These are phyloP conservation scores for Inga leiocalycina DNA, from an alignment of 306 rosid species.

Conservation along the genomic window DNA sequence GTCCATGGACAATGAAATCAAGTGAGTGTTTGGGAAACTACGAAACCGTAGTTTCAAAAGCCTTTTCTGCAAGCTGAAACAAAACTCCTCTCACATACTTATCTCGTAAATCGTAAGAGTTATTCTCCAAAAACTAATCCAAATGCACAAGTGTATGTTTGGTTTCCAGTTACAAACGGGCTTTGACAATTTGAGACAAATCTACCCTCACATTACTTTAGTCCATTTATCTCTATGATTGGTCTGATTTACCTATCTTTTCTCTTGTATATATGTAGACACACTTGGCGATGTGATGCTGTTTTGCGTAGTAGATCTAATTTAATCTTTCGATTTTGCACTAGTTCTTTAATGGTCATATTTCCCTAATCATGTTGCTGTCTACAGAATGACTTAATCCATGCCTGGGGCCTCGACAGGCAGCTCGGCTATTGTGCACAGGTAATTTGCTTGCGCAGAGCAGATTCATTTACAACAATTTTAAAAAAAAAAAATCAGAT, in stretches of 20 bases:
- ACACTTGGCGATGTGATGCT: neutral
- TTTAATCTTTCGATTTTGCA: conserved; percentile 8
- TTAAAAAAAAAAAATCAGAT: neutral
- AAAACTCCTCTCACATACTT: too few relatives aligned
- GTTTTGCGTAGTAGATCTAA: neutral
- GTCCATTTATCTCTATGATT: neutral
- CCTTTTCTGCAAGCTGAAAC: too few relatives aligned
- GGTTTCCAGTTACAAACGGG: neutral
- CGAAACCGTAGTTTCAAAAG: too few relatives aligned
- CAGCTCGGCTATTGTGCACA: conserved; percentile 94
- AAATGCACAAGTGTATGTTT: too few relatives aligned
- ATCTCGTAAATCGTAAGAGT: too few relatives aligned
- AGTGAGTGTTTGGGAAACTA: too few relatives aligned
- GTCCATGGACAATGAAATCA: too few relatives aligned
- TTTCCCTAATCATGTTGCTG: conserved; percentile 29
- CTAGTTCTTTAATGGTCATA: conserved; percentile 24
- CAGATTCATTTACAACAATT: conserved; percentile 18
- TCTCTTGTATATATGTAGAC: too few relatives aligned
- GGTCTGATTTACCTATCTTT: neutral
- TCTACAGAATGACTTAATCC: conserved; percentile 92
- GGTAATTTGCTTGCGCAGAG: conserved; percentile 46
- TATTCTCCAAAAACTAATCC: too few relatives aligned
- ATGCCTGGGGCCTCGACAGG: conserved; percentile 93
- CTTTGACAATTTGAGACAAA: neutral
- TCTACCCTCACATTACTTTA: neutral